Evolutionary conservation across 768 basidiomycete genomes (phyloP), one percentile per base, ranked within the genome.

Genomic region (Suillus fuscotomentosus): DNA sequence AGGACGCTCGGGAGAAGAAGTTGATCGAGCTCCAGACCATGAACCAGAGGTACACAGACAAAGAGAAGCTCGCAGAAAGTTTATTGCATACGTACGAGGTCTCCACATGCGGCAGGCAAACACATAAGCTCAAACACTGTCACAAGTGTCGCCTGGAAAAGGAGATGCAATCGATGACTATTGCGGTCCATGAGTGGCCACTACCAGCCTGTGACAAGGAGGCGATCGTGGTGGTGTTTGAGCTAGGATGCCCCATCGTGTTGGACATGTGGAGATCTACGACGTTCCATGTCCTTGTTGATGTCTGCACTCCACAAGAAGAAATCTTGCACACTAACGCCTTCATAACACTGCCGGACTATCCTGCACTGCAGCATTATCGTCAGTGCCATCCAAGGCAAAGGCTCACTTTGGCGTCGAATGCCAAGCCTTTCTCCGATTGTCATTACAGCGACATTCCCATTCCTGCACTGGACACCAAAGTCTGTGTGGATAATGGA

Each of bases 151-250:
- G 13, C 1, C 51, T 76, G 22, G 61, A 74, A 36, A 63, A 51
- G 22, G 20, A 69, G 56, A 70, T 73, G 0, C 24, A 39, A 0
- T 24, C 0, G 0, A 67, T 83, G 71, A 6, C 34, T 0, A 83
- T 85, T 31, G 1, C 34, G 0, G 66, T 80, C 8, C 73, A 81
- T 42, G 84, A 85, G 60, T 83, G 82, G 83, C 84, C 83, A 0
- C 68, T 85, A 50, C 82, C 84, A 1, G 41, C 63, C 3, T 41
- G 70, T 20, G 36, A 20, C 6, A n/a, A 69, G 6, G 36, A 62
- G 13, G 74, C 75, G 0, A 70, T 77, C 62, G 69, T 68, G 0
- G 73, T 77, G 13, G 69, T 84, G 1, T 85, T 85, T 60, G 83
- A 85, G 65, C 66, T 83, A 4, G 64, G 68, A 13, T 76, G 76